Conservation (phyloP, 176 grass and related monocot genomes). For the Oryza meridionalis region DNA sequence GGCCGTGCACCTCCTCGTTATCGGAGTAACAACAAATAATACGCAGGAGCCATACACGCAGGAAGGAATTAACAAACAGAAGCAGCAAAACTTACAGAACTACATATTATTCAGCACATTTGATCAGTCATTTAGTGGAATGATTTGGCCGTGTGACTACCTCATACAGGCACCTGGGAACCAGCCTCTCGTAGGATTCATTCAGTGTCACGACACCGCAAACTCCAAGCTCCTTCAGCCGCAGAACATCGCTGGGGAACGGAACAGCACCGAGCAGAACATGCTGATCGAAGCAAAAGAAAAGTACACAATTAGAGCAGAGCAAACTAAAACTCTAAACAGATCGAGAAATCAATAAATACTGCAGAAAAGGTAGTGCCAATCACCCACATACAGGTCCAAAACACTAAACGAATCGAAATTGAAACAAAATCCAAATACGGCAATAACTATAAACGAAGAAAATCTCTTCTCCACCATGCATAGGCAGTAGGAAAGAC, state of each 20-base stretch:
- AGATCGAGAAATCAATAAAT: neutral
- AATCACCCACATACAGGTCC: neutral
- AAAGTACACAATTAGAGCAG: conserved; percentile 23
- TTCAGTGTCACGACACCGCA: conserved; percentile 87
- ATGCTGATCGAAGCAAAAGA: conserved; percentile 56
- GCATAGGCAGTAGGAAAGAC: neutral
- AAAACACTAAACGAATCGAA: neutral
- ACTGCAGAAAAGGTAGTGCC: neutral
- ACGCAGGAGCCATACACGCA: neutral
- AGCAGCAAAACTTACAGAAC: neutral
- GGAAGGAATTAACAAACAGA: conserved; percentile 18
- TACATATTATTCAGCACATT: neutral
- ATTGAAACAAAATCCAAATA: neutral
- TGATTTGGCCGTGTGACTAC: conserved; percentile 40
- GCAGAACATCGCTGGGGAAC: conserved; percentile 78
- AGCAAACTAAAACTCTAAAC: neutral
- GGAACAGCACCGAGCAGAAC: conserved; percentile 88
- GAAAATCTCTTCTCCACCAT: neutral
- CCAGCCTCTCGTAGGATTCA: conserved; percentile 92
- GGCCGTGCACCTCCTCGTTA: neutral
- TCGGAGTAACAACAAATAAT: neutral
- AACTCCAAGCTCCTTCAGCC: conserved; percentile 84
- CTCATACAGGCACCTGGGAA: conserved; percentile 74
- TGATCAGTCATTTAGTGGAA: neutral
- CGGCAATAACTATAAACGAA: conserved; percentile 8